Evolutionary conservation across 441 rosid species (phyloP).

Genomic region (Adansonia rubrostipa): DNA sequence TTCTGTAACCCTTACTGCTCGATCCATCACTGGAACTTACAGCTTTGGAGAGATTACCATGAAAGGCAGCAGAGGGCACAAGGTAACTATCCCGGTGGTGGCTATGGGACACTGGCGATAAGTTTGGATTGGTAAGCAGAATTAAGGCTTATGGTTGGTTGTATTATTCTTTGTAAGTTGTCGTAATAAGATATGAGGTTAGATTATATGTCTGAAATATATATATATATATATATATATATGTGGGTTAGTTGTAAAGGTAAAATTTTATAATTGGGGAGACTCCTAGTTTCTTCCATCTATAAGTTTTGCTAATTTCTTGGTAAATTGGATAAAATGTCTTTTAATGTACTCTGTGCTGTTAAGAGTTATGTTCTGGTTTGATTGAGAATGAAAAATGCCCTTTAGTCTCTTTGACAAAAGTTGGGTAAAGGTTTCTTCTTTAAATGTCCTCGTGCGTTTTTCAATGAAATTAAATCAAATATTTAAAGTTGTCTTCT

Average conservation of each 20-base stretch:
- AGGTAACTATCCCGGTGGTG: constrained; percentile 81
- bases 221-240: neutral
- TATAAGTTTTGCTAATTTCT: constrained; percentile 46
- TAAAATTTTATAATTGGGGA: constrained; percentile 29
- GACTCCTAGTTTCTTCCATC: constrained; percentile 42
- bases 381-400: neutral
- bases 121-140: constrained; percentile 26
- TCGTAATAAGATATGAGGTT: constrained; percentile 56
- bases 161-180: constrained; percentile 67
- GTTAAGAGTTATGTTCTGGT: neutral
- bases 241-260: constrained; percentile 48
- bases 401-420: neutral
- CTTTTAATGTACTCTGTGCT: neutral
- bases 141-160: constrained; percentile 32
- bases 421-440: neutral
- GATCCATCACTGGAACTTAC: constrained; percentile 70
- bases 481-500: no score
- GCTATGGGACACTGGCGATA: constrained; percentile 78
- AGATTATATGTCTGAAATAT: constrained; percentile 40
- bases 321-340: constrained; percentile 29
- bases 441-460: no score
- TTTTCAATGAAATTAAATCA: no score
- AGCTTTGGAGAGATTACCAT: constrained; percentile 79
- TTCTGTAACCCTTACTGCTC: constrained; percentile 65
- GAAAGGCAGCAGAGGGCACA: constrained; percentile 97